These are phyloP conservation scores for Syncephalastrum sp. DNA, from an alignment of 371 early-diverging fungal species.

Conservation along the genomic window DNA sequence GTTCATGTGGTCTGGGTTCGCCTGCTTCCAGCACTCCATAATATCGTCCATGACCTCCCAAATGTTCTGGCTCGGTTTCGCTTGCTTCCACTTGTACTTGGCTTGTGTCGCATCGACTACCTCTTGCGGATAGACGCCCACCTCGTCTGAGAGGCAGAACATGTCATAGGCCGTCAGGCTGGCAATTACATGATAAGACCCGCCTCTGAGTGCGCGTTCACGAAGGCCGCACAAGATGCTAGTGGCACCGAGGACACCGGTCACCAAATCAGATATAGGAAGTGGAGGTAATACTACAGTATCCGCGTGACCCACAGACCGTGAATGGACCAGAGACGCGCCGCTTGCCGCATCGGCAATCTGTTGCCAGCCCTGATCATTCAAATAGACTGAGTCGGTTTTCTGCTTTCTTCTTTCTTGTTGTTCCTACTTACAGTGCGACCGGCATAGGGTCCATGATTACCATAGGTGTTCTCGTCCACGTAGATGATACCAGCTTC, in stretches of 20 bases:
- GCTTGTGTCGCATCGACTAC: not conserved
- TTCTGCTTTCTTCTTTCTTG: no score
- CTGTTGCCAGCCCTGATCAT: constrained; percentile 18
- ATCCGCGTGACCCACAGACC: constrained; percentile 9
- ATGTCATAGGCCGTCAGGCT: constrained; percentile 4
- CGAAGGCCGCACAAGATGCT: constrained; percentile 9
- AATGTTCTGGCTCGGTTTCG: no score
- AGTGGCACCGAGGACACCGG: constrained; percentile 9
- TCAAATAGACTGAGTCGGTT: no score
- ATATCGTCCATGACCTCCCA: not conserved
- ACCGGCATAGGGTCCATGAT: no score
- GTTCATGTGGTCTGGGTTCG: constrained; percentile 6
- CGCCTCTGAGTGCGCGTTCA: constrained; percentile 10
- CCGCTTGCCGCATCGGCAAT: constrained; percentile 18
- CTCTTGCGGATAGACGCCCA: constrained; percentile 8
- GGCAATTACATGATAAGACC: constrained; percentile 8
- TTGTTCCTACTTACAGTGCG: no score
- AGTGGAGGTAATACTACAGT: constrained; percentile 5
- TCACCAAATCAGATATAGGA: constrained; percentile 10
- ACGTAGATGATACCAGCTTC: constrained; percentile 4
- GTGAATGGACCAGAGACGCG: constrained; percentile 10
- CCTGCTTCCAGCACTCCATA: not conserved
- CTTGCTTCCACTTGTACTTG: no score
- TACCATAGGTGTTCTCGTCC: constrained; percentile 10
- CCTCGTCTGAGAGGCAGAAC: constrained; percentile 7